Evolutionary conservation across 1,284 basidiomycete genomes (phyloP).

Genomic region (Butyriboletus appendiculatus): DNA sequence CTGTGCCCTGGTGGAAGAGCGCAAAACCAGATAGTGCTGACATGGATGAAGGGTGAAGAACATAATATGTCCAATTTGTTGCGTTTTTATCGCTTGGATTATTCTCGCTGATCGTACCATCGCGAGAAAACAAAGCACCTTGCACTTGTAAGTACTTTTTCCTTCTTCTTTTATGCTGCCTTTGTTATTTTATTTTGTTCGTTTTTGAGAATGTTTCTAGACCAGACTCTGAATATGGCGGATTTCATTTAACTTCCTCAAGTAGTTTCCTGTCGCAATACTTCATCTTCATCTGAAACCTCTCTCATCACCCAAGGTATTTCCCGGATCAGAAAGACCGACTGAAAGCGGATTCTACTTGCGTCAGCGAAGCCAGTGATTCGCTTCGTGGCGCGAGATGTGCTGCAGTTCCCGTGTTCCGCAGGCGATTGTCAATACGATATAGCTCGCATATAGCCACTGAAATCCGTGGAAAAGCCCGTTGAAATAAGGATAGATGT

Average conservation of each 20-base stretch:
- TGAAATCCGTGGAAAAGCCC: too few species aligned
- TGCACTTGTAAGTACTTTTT: constrained; percentile 1
- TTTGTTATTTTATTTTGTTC: neutral
- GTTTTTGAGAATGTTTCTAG: neutral
- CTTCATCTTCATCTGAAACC: neutral
- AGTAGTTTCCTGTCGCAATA: neutral
- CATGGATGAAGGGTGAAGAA: constrained; percentile 36
- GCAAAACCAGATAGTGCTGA: constrained; percentile 43
- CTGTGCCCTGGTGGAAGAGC: constrained; percentile 69
- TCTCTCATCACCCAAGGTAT: neutral
- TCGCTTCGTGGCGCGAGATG: neutral
- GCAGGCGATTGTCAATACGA: neutral
- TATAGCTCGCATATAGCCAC: too few species aligned
- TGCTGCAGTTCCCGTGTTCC: neutral
- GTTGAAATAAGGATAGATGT: neutral
- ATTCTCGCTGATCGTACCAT: neutral
- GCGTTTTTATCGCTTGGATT: neutral
- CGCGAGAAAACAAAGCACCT: neutral
- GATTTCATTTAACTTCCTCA: neutral
- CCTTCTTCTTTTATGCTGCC: too few species aligned
- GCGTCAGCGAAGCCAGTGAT: neutral
- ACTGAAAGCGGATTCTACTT: neutral
- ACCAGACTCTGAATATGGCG: neutral
- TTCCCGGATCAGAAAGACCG: neutral
- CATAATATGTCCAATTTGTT: neutral